Percentiles rank a stretch among this genome's conserved stretches.
These are phyloP conservation scores for Kregervanrija fluxuum DNA, from an alignment of 805 yeast genomes.

Conservation along the genomic window DNA sequence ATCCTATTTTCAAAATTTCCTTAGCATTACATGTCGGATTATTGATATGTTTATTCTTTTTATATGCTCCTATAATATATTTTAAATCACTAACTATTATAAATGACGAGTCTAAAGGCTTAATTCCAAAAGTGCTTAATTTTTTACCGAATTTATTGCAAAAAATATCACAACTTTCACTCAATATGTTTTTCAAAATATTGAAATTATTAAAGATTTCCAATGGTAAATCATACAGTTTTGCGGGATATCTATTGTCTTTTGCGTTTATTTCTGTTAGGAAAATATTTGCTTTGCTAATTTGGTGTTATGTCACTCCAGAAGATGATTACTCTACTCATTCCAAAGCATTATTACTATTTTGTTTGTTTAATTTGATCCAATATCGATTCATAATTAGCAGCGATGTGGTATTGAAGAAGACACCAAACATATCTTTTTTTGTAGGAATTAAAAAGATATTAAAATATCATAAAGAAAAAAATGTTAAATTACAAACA, in stretches of 20 bases:
- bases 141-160: slow-evolving; percentile 20
- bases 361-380: slow-evolving; percentile 17
- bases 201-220: slow-evolving; percentile 3
- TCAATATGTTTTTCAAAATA: slow-evolving; percentile 5
- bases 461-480: neutral
- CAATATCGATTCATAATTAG: slow-evolving; percentile 23
- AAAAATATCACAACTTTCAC: slow-evolving; percentile 12
- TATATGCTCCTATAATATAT: slow-evolving; percentile 19
- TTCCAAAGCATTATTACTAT: slow-evolving; percentile 21
- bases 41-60: slow-evolving; percentile 10
- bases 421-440: slow-evolving; percentile 3
- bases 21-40: slow-evolving; percentile 24
- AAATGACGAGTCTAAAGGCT: slow-evolving; percentile 9
- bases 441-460: slow-evolving; percentile 17
- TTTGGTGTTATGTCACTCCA: slow-evolving; percentile 23
- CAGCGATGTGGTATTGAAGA: slow-evolving; percentile 5
- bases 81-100: slow-evolving; percentile 12
- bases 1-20: slow-evolving; percentile 22
- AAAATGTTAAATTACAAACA: neutral
- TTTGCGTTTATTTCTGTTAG: slow-evolving; percentile 21
- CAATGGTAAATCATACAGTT: too few relatives aligned
- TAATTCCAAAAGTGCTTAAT: slow-evolving; percentile 12
- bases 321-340: slow-evolving; percentile 23
- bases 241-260: slow-evolving; percentile 9
- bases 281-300: slow-evolving; percentile 21